Conservation (phyloP, 805 yeast genomes). For the Lachancea thermotolerans region DNA sequence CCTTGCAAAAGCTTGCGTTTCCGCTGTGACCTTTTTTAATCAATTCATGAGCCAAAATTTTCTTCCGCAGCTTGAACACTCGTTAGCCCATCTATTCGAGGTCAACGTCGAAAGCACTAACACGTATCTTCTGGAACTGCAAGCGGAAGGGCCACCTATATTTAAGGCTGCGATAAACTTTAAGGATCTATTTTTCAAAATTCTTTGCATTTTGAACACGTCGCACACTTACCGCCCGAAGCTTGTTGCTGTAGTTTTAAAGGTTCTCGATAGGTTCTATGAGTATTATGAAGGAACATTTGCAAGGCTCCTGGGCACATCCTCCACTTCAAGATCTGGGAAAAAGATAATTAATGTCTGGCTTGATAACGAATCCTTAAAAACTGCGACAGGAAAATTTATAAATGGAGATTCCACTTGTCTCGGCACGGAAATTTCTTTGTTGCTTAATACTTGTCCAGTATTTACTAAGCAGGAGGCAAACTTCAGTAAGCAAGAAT, state of each 20-base stretch:
- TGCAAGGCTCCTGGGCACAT: conserved; percentile 22
- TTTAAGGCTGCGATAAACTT: conserved; percentile 29
- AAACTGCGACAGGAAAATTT: conserved; percentile 28
- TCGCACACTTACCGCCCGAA: conserved; percentile 44
- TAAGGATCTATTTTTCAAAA: conserved; percentile 20
- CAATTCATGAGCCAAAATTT: conserved; percentile 59
- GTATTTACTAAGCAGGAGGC: conserved; percentile 24
- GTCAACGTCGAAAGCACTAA: conserved; percentile 37
- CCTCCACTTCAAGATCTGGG: conserved; percentile 13
- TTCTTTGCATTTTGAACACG: conserved; percentile 29
- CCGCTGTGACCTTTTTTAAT: conserved; percentile 46
- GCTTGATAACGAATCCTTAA: conserved; percentile 32
- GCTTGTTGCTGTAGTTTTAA: conserved; percentile 37
- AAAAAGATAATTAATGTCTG: conserved; percentile 30
- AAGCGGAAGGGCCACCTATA: conserved; percentile 29
- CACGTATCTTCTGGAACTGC: conserved; percentile 32
- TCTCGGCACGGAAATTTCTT: conserved; percentile 24
- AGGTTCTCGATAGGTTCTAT: conserved; percentile 35
- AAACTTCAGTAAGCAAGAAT: conserved; percentile 40
- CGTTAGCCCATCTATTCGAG: conserved; percentile 47
- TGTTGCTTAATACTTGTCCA: conserved; percentile 25
- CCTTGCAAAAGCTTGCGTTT: conserved; percentile 15
- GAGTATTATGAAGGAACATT: conserved; percentile 30
- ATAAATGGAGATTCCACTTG: conserved; percentile 19
- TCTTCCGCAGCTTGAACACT: conserved; percentile 54